Evolutionary conservation across 345 rosid genomes (phyloP).

Genomic region (Microthlaspi erraticum): DNA sequence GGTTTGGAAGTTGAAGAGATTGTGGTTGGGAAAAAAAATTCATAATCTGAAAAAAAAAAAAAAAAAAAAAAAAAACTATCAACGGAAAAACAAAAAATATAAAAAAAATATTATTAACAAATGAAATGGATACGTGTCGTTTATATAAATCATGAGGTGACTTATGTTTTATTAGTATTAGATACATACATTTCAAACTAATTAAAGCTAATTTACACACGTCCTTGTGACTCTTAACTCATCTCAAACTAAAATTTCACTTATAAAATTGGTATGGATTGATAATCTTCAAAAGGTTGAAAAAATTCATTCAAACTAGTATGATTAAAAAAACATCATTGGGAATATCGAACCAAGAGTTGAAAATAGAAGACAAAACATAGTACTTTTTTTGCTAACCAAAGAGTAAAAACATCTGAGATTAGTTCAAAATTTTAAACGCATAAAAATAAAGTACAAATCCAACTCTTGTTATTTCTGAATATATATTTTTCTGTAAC

Average conservation of each 20-base stretch:
- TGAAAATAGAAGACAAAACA: background rate
- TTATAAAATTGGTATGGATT: conserved; percentile 9
- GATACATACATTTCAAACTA: background rate
- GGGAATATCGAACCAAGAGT: conserved; percentile 21
- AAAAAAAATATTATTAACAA: no score
- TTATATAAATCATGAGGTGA: no score
- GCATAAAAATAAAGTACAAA: background rate
- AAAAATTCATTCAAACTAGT: background rate
- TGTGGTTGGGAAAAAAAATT: no score
- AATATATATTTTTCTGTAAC: background rate
- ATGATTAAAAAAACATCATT: conserved; percentile 6
- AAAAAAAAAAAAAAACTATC: no score
- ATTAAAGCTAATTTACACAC: background rate
- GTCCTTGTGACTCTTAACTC: background rate
- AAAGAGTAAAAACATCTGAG: background rate
- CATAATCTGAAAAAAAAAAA: no score
- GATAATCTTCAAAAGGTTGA: background rate
- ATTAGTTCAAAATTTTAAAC: background rate
- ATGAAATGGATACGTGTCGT: no score
- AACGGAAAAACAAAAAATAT: no score
- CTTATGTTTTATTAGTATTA: no score
- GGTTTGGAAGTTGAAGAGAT: no score
- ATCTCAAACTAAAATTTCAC: background rate
- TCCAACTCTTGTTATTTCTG: background rate
- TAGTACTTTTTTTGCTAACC: conserved; percentile 1